Percentiles rank a stretch among this genome's conserved stretches.
Evolutionary conservation across 345 rosid genomes (phyloP).

Genomic region (Boechera divaricarpa): DNA sequence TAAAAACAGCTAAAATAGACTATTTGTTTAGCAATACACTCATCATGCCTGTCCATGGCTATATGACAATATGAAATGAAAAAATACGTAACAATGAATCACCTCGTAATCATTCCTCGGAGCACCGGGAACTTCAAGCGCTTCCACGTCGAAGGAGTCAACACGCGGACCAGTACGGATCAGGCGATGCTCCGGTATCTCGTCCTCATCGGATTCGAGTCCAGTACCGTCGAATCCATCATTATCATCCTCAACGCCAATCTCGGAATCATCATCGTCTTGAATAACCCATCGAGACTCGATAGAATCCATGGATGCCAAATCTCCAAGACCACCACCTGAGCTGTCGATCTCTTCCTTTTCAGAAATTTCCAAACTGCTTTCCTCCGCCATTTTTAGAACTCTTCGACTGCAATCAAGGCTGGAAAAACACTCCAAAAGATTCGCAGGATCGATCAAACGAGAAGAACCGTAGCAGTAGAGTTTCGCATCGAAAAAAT

Average conservation of each 20-base stretch:
- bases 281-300: slow-evolving; percentile 98
- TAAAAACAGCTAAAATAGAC: neutral
- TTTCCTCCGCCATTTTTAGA: slow-evolving; percentile 63
- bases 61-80: slow-evolving; percentile 4
- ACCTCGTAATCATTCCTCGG: slow-evolving; percentile 82
- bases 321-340: slow-evolving; percentile 43
- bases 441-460: slow-evolving; percentile 28
- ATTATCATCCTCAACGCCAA: slow-evolving; percentile 57
- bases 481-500: slow-evolving; percentile 22
- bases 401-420: slow-evolving; percentile 20
- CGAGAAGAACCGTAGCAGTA: slow-evolving; percentile 8
- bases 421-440: slow-evolving; percentile 4
- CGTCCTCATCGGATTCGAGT: slow-evolving; percentile 83
- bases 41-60: neutral
- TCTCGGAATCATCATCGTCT: slow-evolving; percentile 80
- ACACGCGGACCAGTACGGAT: slow-evolving; percentile 88
- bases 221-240: slow-evolving; percentile 46
- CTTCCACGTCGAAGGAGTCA: slow-evolving; percentile 97
- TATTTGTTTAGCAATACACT: neutral
- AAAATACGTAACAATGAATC: slow-evolving; percentile 10
- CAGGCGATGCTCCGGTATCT: slow-evolving; percentile 71
- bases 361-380: slow-evolving; percentile 49
- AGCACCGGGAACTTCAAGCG: slow-evolving; percentile 90
- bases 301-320: slow-evolving; percentile 72
- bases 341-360: slow-evolving; percentile 58